Evolutionary conservation across 345 rosid species (phyloP).

Genomic region (Murraya koenigii): DNA sequence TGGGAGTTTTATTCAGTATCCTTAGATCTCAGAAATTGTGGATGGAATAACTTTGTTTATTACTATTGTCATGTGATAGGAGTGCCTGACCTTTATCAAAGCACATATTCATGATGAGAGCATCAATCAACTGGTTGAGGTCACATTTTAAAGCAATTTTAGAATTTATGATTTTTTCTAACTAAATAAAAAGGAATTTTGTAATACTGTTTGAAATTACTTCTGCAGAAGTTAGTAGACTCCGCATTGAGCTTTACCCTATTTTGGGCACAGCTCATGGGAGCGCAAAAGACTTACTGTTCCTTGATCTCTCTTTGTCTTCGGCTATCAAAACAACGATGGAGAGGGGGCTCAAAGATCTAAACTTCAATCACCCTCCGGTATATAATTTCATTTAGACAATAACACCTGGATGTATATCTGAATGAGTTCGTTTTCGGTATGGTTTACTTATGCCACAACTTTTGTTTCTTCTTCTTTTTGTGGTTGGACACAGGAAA

Average conservation of each 20-base stretch:
- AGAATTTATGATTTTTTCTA: background rate
- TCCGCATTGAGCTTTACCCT: constrained; percentile 40
- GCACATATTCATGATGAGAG: constrained; percentile 28
- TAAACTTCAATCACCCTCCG: constrained; percentile 19
- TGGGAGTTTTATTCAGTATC: background rate
- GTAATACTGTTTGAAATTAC: constrained; percentile 1
- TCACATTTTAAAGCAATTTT: constrained; percentile 17
- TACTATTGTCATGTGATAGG: constrained; percentile 22
- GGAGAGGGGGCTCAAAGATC: constrained; percentile 34
- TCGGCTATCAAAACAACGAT: constrained; percentile 36
- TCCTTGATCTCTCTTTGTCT: constrained; percentile 42
- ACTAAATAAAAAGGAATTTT: background rate
- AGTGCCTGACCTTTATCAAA: constrained; percentile 32
- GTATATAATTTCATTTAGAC: constrained; percentile 12
- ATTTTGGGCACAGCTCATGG: constrained; percentile 23
- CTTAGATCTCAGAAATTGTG: background rate
- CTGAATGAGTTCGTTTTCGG: background rate
- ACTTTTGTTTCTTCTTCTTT: constrained; percentile 3
- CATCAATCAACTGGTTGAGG: constrained; percentile 37
- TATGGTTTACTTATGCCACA: background rate
- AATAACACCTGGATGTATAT: background rate
- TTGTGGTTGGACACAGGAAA: constrained; percentile 27
- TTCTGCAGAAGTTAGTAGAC: constrained; percentile 37
- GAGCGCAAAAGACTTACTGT: constrained; percentile 35
- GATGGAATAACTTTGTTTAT: constrained; percentile 3